Base-by-base conservation (phyloP, 495 filamentous ascomycete genomes). In the Tetracladium marchalianum region DNA sequence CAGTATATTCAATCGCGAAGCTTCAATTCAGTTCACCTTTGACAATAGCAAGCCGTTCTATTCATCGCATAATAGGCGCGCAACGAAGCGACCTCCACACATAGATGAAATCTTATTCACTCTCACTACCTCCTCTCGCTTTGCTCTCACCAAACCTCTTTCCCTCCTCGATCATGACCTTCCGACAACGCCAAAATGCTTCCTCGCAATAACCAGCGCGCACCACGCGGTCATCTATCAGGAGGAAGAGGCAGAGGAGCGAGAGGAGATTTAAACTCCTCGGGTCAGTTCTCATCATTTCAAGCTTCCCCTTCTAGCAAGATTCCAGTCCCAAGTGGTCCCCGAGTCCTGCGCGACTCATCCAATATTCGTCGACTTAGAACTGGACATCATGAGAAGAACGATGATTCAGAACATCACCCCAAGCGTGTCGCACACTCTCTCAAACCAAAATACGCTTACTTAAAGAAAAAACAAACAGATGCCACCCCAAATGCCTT, bases 261-360 rank as follows among this genome's bases (percentile, higher is more conserved):
- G 48, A 51, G 54, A 57, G 54, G 54, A 57, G 54, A 43, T 50
- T 43, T 24, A 40, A 50, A 44, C 50, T 56, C 53, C 54, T 53
- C 46, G 34, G 46, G 54, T 57, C 50, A 57, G 54, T 57, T 32
- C 6, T 8, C n/a, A 22, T 24, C 19, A 41, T 35, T 2, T 41
- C 39, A 3, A 32, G 27, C 34, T 36, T 16, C 34, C n/a, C 41
- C 7, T 7, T 27, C 22, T 27, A 27, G 22, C 22, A 27, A 7
- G 7, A 27, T 27, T 27, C 3, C 27, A 17, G 37, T 43, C 16
- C 46, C 46, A 12, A 45, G 18, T 35, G 39, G 35, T 1, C 39
- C 46, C 32, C 17, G 31, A n/a, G 46, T 31, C 36, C n/a, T 53
- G 35, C 37, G 32, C 12, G 46, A 46, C 12, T 18, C n/a, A 27